phyloP scores from a whole-genome alignment of 345 rosid species.

The Populus deltoides region DNA sequence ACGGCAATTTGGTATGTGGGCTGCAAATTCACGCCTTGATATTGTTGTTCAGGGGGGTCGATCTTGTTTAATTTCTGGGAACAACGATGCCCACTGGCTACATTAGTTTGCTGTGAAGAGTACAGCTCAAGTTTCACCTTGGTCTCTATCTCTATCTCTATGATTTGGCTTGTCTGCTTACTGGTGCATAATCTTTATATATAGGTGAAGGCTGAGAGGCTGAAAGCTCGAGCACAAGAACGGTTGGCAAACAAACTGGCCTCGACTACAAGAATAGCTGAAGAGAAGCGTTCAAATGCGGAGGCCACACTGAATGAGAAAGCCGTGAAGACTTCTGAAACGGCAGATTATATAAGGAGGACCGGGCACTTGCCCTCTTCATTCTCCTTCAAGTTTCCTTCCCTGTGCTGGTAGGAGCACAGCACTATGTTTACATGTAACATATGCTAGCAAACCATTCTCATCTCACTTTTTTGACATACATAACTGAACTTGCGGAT shows the following conservation, averaged over 20 bases:
- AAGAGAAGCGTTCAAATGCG: conserved; percentile 81
- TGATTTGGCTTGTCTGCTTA: not conserved
- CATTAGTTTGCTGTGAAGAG: not conserved
- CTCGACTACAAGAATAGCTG: conserved; percentile 69
- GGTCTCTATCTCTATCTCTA: not conserved
- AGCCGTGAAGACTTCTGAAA: conserved; percentile 68
- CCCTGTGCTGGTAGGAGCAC: conserved; percentile 63
- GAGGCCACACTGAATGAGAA: conserved; percentile 77
- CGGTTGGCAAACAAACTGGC: conserved; percentile 62
- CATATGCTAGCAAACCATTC: not conserved
- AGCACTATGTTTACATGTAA: conserved; percentile 6
- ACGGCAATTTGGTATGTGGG: not conserved
- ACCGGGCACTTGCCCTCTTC: conserved; percentile 80
- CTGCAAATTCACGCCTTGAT: not conserved
- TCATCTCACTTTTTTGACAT: not conserved
- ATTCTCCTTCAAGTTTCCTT: conserved; percentile 67
- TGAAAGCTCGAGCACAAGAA: conserved; percentile 88
- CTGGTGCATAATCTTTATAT: not conserved
- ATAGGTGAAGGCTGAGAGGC: conserved; percentile 78
- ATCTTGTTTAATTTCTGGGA: too few species aligned
- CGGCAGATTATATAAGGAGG: conserved; percentile 79
- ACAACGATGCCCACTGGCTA: not conserved
- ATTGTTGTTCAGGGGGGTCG: not conserved
- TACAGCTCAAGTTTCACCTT: not conserved
- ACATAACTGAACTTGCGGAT: conserved; percentile 7